phyloP scores from a whole-genome alignment of 106 monocot genomes.

The Posidonia australis region DNA sequence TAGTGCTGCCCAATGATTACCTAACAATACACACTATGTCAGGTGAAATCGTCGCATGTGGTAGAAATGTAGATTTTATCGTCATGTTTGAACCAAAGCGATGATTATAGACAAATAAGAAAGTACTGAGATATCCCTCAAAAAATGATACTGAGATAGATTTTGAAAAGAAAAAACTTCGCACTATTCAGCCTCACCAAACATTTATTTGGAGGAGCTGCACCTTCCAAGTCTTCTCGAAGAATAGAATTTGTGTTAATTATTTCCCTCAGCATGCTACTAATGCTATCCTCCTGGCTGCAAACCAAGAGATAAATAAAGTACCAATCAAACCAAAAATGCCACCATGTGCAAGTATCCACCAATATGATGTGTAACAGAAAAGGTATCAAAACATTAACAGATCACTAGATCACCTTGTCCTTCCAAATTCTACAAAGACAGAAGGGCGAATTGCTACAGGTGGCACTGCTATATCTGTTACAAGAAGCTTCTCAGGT shows the following conservation, averaged over 20 bases:
- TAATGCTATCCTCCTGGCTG: constrained; percentile 88
- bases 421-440: constrained; percentile 35
- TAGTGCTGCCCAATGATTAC: too few species aligned
- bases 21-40: too few species aligned
- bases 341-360: background rate
- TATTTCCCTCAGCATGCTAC: constrained; percentile 56
- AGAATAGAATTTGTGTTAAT: constrained; percentile 63
- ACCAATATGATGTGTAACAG: background rate
- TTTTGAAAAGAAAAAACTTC: background rate
- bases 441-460: constrained; percentile 68
- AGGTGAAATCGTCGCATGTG: too few species aligned
- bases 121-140: background rate
- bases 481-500: constrained; percentile 87
- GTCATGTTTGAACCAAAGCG: too few species aligned
- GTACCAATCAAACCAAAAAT: background rate
- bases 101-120: too few species aligned
- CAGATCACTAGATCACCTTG: constrained; percentile 26
- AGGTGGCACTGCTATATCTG: constrained; percentile 82
- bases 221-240: constrained; percentile 56
- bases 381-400: background rate
- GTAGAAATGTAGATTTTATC: too few species aligned
- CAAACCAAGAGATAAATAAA: constrained; percentile 5
- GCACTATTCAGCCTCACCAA: background rate
- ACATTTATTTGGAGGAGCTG: constrained; percentile 13
- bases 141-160: background rate